phyloP scores from a whole-genome alignment of 805 yeast genomes.

The Zygoascus ofunaensis region DNA sequence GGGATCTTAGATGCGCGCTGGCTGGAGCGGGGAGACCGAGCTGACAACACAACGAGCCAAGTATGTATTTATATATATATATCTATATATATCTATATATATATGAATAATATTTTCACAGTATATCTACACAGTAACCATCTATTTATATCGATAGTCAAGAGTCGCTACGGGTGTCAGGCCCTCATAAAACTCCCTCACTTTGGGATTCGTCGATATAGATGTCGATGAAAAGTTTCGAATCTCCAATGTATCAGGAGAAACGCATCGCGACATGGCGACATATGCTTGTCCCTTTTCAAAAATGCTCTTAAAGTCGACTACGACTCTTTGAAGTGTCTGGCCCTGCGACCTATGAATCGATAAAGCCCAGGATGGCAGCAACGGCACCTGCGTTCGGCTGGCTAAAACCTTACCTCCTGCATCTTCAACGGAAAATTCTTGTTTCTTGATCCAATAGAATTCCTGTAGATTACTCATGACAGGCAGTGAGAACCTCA shows the following conservation, averaged over 20 bases:
- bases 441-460: not conserved
- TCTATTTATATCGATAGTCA: too few species aligned
- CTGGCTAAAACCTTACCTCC: slow-evolving; percentile 57
- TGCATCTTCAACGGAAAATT: slow-evolving; percentile 46
- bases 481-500: not conserved
- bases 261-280: slow-evolving; percentile 84
- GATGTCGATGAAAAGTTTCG: slow-evolving; percentile 55
- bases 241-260: slow-evolving; percentile 72
- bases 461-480: not conserved
- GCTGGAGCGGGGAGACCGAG: too few species aligned
- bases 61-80: too few species aligned
- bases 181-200: slow-evolving; percentile 51
- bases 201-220: slow-evolving; percentile 65
- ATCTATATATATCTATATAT: too few species aligned
- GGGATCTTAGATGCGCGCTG: too few species aligned
- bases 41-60: too few species aligned
- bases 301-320: slow-evolving; percentile 67
- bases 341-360: slow-evolving; percentile 96
- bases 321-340: slow-evolving; percentile 65
- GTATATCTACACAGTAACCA: too few species aligned
- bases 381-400: slow-evolving; percentile 73
- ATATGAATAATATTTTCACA: too few species aligned
- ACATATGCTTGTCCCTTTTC: slow-evolving; percentile 96
- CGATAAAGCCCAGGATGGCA: slow-evolving; percentile 94
- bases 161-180: too few species aligned